Conservation (phyloP, 1,284 basidiomycete species). For the Porogramme epimiltina region DNA sequence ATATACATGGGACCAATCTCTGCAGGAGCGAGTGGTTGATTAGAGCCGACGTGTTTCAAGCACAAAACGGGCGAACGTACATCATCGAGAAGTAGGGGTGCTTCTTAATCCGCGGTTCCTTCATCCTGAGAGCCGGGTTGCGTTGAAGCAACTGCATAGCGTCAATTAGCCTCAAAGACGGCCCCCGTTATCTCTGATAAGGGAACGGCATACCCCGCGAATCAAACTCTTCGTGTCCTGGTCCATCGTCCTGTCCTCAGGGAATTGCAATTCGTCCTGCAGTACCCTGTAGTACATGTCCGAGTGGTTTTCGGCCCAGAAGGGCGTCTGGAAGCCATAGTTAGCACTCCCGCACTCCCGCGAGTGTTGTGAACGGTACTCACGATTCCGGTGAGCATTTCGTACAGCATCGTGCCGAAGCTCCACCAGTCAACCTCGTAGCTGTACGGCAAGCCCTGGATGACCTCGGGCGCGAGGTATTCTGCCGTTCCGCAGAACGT, state of each 20-base stretch:
- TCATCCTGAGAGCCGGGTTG: conserved; percentile 88
- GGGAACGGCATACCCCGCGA: conserved; percentile 72
- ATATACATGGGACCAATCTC: conserved; percentile 92
- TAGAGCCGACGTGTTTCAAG: conserved; percentile 6
- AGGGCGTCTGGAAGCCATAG: conserved; percentile 72
- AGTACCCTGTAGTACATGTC: conserved; percentile 94
- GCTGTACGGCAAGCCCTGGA: conserved; percentile 87
- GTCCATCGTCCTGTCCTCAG: conserved; percentile 88
- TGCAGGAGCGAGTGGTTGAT: conserved; percentile 32
- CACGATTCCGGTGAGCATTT: conserved; percentile 90
- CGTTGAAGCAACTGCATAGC: conserved; percentile 79
- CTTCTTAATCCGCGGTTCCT: conserved; percentile 90
- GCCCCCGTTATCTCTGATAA: not conserved
- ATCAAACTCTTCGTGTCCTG: conserved; percentile 94
- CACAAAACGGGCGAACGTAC: conserved; percentile 47
- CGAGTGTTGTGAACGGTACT: conserved; percentile 37
- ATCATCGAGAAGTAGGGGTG: conserved; percentile 98
- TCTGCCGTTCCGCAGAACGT: conserved; percentile 94
- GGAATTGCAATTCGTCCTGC: conserved; percentile 87
- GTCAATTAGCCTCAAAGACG: not conserved
- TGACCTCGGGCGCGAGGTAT: conserved; percentile 93
- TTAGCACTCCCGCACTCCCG: conserved; percentile 8
- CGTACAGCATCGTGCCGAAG: conserved; percentile 95
- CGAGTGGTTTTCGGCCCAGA: conserved; percentile 91
- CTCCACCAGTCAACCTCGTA: conserved; percentile 99